A percentile compares a stretch with the other conserved stretches of the same genome.
These are phyloP conservation scores for Mycosphaerella arachidis DNA, from an alignment of 2,329 filamentous ascomycete species.

Conservation along the genomic window DNA sequence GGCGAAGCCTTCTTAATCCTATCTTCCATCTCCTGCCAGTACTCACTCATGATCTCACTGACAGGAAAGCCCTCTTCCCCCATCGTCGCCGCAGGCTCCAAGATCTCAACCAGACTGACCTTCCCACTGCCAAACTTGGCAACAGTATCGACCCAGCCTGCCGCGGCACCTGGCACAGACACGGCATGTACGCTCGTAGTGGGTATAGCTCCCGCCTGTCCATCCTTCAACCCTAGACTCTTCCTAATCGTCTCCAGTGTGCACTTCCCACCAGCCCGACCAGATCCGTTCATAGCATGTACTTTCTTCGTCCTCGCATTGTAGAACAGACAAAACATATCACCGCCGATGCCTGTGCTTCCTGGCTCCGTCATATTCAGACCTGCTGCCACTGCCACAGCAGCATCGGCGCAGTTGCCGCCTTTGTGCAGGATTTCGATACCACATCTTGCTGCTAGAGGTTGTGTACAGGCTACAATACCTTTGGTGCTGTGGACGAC, in stretches of 20 bases:
- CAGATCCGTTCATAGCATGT: constrained; percentile 85
- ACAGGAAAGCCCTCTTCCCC: constrained; percentile 89
- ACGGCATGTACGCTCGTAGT: constrained; percentile 72
- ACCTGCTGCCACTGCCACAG: constrained; percentile 86
- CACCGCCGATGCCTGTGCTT: constrained; percentile 91
- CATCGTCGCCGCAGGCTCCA: constrained; percentile 77
- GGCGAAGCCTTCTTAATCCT: constrained; percentile 69
- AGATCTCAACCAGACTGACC: constrained; percentile 68
- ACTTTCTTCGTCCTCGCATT: constrained; percentile 77
- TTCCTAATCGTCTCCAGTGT: constrained; percentile 66
- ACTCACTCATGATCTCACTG: constrained; percentile 60
- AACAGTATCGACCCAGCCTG: constrained; percentile 87
- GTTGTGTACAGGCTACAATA: constrained; percentile 86
- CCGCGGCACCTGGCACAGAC: constrained; percentile 84
- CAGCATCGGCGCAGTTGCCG: constrained; percentile 95
- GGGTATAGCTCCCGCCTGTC: constrained; percentile 59
- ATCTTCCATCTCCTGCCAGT: constrained; percentile 70
- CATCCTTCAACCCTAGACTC: constrained; percentile 62
- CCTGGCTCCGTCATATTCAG: constrained; percentile 91
- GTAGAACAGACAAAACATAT: constrained; percentile 95
- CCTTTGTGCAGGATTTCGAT: constrained; percentile 78
- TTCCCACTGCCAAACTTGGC: constrained; percentile 87
- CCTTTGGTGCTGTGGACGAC: constrained; percentile 91
- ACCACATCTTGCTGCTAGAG: constrained; percentile 82
- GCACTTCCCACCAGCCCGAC: constrained; percentile 67